Evolutionary conservation across 164 flowering plant genomes (phyloP), one percentile per base, ranked within the genome.

Genomic region (grape (Vitis vinifera)): DNA sequence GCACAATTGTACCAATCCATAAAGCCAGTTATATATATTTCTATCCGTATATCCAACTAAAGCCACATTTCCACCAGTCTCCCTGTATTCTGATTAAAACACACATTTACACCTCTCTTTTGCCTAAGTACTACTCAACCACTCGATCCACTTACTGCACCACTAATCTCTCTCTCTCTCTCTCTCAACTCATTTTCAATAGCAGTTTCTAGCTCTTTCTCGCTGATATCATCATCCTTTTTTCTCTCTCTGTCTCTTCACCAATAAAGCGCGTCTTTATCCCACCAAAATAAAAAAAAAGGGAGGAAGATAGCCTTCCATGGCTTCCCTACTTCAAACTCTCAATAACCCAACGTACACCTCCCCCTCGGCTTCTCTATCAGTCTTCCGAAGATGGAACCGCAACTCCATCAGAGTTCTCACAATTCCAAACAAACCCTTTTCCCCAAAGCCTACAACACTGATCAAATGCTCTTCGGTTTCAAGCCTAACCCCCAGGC

Each of bases 301-400:
- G 44, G 7, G 4, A 37, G 7, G 7, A 37, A 37, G 44, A 3
- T 37, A 65, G 12, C 12, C 27, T 10, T 51, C 29, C 68, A 73
- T 73, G 76, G 76, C 76, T 62, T 44, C 68, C 64, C 52, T 70
- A 2, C 49, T 60, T 8, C 62, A 30, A 11, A 23, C 37, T 55
- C 49, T 55, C 70, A 70, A 12, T 52, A 14, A 44, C 17, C 51
- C 63, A 44, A 69, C 19, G 1, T 23, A 12, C 29, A 17, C 37
- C 23, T 9, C 52, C 2, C 60, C 62, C n/a, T 10, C 37, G 16
- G 48, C 51, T 1, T 13, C 57, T 56, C 48, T 13, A 29, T 17
- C 10, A 19, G 10, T 16, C 10, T 13, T 29, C 0, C 62, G 51
- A 12, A 62, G 23, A 9, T 8, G 27, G 4, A 19, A 59, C 49